These are phyloP conservation scores for Testicularia cyperi DNA, from an alignment of 1,284 basidiomycete genomes.

Conservation along the genomic window DNA sequence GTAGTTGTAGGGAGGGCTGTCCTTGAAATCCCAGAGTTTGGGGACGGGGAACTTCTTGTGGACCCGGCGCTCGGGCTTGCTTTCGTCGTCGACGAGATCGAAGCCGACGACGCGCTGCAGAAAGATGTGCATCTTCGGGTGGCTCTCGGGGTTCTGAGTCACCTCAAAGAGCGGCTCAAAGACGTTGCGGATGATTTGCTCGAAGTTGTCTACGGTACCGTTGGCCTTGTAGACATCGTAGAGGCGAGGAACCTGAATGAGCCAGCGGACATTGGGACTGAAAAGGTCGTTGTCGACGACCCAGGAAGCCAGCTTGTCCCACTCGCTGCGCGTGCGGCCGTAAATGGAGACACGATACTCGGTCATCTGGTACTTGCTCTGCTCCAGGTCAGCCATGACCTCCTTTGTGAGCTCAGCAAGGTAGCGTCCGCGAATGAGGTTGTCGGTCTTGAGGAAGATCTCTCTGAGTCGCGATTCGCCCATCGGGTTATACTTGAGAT, in stretches of 20 bases:
- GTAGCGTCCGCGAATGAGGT: slow-evolving; percentile 73
- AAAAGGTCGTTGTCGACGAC: slow-evolving; percentile 88
- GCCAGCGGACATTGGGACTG: slow-evolving; percentile 96
- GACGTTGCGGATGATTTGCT: slow-evolving; percentile 85
- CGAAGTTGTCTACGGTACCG: slow-evolving; percentile 81
- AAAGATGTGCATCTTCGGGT: slow-evolving; percentile 94
- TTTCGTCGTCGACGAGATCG: slow-evolving; percentile 97
- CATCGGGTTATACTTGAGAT: slow-evolving; percentile 78
- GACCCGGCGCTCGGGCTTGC: slow-evolving; percentile 84
- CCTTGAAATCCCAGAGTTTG: slow-evolving; percentile 80
- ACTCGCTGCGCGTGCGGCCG: slow-evolving; percentile 74
- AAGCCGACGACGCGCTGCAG: slow-evolving; percentile 94
- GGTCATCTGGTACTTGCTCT: slow-evolving; percentile 88
- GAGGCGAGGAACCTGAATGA: slow-evolving; percentile 91
- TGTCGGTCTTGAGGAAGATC: slow-evolving; percentile 98
- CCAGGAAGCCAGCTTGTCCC: slow-evolving; percentile 99
- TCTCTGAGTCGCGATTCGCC: slow-evolving; percentile 92
- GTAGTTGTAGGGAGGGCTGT: slow-evolving; percentile 92
- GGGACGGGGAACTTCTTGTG: slow-evolving; percentile 96
- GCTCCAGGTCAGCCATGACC: slow-evolving; percentile 91
- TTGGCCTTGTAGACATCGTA: slow-evolving; percentile 95
- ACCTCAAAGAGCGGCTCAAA: slow-evolving; percentile 95
- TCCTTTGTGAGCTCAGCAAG: slow-evolving; percentile 93
- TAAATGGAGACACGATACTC: slow-evolving; percentile 98
- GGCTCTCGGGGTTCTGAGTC: slow-evolving; percentile 82